Percentiles rank a stretch among this genome's conserved stretches.
Evolutionary conservation across 805 yeast genomes (phyloP).

Genomic region (Candida insectalens): DNA sequence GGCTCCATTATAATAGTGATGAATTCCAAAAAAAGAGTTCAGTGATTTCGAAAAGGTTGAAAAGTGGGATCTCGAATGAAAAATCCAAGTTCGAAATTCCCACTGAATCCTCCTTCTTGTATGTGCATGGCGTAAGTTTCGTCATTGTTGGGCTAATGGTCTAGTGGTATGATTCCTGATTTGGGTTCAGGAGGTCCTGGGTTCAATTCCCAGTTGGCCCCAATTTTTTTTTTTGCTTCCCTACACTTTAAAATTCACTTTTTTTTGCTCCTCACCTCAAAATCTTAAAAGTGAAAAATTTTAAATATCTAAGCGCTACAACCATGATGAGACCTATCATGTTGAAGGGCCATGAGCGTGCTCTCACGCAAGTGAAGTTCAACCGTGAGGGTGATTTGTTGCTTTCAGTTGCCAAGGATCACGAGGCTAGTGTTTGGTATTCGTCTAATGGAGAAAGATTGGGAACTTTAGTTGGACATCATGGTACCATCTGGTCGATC

Average conservation of each 20-base stretch:
- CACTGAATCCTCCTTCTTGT: too few relatives aligned
- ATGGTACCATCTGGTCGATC: constrained; percentile 92
- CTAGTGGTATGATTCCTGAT: constrained; percentile 50
- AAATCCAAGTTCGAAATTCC: too few relatives aligned
- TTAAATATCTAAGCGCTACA: constrained; percentile 1
- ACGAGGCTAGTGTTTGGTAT: constrained; percentile 85
- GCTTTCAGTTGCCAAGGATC: constrained; percentile 88
- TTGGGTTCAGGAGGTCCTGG: constrained; percentile 50
- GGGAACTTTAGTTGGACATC: constrained; percentile 84
- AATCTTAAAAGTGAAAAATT: not conserved
- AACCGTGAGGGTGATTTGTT: constrained; percentile 93
- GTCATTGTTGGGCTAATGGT: constrained; percentile 34
- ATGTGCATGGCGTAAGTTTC: too few relatives aligned
- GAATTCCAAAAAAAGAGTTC: not conserved
- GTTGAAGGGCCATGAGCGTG: constrained; percentile 95
- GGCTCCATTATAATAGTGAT: constrained; percentile 27
- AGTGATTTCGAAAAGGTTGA: not conserved
- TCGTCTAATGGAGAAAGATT: constrained; percentile 93
- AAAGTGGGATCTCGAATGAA: too few relatives aligned
- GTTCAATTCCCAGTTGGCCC: constrained; percentile 40
- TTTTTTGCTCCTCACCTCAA: not conserved
- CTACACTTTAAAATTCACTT: not conserved
- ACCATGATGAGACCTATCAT: constrained; percentile 53
- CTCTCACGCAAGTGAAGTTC: constrained; percentile 91
- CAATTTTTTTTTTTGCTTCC: constrained; percentile 7